These are phyloP conservation scores for Ramichloridium luteum DNA, from an alignment of 2,329 filamentous ascomycete species.

Conservation along the genomic window DNA sequence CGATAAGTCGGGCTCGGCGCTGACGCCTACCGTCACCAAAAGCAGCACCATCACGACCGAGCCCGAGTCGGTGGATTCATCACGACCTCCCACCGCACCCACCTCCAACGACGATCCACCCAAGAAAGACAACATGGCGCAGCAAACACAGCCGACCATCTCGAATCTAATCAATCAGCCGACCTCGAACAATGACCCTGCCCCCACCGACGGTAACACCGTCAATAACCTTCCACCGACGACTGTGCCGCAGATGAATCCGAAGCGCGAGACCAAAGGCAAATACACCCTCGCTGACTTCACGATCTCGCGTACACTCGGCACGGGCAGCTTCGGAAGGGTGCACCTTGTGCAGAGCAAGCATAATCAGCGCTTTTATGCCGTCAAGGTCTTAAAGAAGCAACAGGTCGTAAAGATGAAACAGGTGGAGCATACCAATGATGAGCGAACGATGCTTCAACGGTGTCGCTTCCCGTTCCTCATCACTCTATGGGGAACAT, in stretches of 20 bases:
- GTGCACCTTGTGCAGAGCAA: conserved; percentile 95
- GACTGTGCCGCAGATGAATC: conserved; percentile 23
- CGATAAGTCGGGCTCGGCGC: conserved; percentile 17
- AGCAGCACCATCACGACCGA: conserved; percentile 18
- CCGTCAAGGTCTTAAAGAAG: conserved; percentile 97
- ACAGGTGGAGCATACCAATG: conserved; percentile 98
- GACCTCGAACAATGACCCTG: conserved; percentile 9
- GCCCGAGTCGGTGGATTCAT: conserved; percentile 21
- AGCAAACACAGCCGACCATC: conserved; percentile 65
- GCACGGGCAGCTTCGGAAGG: conserved; percentile 91
- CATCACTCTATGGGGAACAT: conserved; percentile 96
- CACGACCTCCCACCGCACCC: conserved; percentile 14
- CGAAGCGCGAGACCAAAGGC: conserved; percentile 68
- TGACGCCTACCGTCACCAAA: conserved; percentile 39
- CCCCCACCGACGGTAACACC: conserved; percentile 27
- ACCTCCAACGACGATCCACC: conserved; percentile 6
- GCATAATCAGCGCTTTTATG: conserved; percentile 97
- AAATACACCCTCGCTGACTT: conserved; percentile 95
- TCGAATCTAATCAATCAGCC: conserved; percentile 68
- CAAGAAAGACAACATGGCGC: conserved; percentile 12
- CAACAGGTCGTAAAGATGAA: conserved; percentile 99
- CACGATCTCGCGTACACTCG: conserved; percentile 75
- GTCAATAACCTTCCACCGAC: too few species aligned
- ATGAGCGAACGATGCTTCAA: conserved; percentile 89
- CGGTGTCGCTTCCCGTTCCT: conserved; percentile 97